Conservation (phyloP, 805 yeast species). For the Kazachstania viticola region DNA sequence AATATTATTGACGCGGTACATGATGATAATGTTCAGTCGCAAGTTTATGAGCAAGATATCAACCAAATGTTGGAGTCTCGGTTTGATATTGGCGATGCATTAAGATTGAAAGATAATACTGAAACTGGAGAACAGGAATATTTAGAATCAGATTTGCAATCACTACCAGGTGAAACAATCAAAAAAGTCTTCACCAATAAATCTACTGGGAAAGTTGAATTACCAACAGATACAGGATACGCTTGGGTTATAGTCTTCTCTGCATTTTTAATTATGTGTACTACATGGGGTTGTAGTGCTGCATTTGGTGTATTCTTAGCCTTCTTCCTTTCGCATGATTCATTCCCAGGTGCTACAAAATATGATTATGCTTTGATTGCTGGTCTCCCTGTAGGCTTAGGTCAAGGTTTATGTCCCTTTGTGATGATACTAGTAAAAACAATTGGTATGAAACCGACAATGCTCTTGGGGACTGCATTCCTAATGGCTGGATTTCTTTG, state of each 20-base stretch:
- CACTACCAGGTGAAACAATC: constrained; percentile 5
- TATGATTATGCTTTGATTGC: constrained; percentile 58
- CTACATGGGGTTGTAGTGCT: constrained; percentile 66
- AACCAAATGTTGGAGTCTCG: constrained; percentile 12
- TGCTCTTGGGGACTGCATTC: constrained; percentile 37
- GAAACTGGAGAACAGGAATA: background rate
- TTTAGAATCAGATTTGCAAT: background rate
- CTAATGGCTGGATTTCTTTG: constrained; percentile 46
- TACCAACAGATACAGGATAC: constrained; percentile 54
- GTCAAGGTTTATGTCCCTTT: constrained; percentile 52
- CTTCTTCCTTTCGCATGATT: constrained; percentile 38
- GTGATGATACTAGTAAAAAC: constrained; percentile 36
- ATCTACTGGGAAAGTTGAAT: constrained; percentile 26
- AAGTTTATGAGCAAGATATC: constrained; percentile 3
- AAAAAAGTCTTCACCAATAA: constrained; percentile 28
- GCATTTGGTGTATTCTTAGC: constrained; percentile 56
- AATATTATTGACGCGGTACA: background rate
- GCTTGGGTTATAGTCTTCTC: constrained; percentile 55
- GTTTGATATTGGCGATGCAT: constrained; percentile 25
- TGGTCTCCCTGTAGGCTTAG: constrained; percentile 45
- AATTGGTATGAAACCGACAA: constrained; percentile 38
- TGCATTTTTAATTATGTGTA: constrained; percentile 38
- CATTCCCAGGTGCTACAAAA: constrained; percentile 43
- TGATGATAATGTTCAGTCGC: constrained; percentile 10
- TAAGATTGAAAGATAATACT: constrained; percentile 11